Base-by-base conservation (phyloP, 148 eudicot genomes). In the Tetragonia tetragonoides region DNA sequence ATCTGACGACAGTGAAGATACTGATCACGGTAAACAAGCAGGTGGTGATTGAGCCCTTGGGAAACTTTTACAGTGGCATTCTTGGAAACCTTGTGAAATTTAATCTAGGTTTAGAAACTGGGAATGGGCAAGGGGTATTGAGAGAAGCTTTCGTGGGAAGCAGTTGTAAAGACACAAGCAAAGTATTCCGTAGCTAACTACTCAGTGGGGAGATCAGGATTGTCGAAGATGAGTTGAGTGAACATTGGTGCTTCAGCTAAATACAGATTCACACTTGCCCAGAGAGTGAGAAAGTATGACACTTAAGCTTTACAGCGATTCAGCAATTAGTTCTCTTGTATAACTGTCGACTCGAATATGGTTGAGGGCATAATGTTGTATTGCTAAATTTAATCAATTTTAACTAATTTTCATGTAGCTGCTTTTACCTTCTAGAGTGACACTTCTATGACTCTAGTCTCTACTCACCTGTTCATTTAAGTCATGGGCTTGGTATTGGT, bases 1-100 rank as follows among this genome's bases (percentile, higher is more conserved):
- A 72, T 90, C 93, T 24, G 92, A 87, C 61, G 87, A 79, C 3
- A 81, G 85, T 59, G 85, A 77, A 20, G 88, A 88, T 79, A 77
- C 87, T 37, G 92, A 86, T 72, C 79, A 86, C 59, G 85, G 82
- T 67, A 85, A 81, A 63, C 79, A 64, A 68, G 42, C 68, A 72
- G 75, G 76, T n/a, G 70, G 41, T 62, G 72, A 59, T 46, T 81
- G 60, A 28, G 9, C 16, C 49, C 3, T 47, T 11, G 28, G 3
- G 1, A 17, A 59, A 28, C 18, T 44, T 78, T 24, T 70, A 7
- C 3, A 1, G 18, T 7, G 2, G 54, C 3, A 64, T 17, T 9
- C 28, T 57, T 57, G 21, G 37, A 67, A 10, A 7, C 21, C 16
- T 3, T 68, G 15, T 28, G 14, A 64, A 68, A 24, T 8, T 41